phyloP scores from a whole-genome alignment of 2,329 filamentous ascomycete species.

The Aspergillus sp. region DNA sequence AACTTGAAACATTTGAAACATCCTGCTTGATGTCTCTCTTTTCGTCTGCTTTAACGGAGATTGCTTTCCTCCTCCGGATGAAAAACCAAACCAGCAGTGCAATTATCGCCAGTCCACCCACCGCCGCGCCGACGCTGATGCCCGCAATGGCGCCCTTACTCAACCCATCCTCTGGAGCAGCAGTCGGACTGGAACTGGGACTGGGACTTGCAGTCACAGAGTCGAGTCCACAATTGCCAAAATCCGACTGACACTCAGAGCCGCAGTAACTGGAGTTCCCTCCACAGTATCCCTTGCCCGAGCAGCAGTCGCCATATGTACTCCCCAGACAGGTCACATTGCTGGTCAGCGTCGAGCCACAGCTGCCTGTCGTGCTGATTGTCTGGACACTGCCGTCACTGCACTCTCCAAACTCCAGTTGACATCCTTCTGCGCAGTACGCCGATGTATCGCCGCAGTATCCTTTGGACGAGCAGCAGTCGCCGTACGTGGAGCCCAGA shows the following conservation, averaged over 20 bases:
- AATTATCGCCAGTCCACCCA: not conserved
- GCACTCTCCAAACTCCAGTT: not conserved
- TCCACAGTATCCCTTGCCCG: conserved; percentile 4
- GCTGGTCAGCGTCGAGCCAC: conserved; percentile 2
- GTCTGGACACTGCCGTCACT: not conserved
- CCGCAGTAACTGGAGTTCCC: conserved; percentile 4
- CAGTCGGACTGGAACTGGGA: not conserved
- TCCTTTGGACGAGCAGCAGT: conserved; percentile 12
- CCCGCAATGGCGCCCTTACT: conserved; percentile 8
- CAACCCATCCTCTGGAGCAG: not conserved
- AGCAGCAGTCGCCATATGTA: conserved; percentile 8
- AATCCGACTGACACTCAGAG: not conserved
- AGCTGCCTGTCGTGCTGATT: conserved; percentile 4
- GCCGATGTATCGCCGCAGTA: conserved; percentile 3
- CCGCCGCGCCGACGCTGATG: conserved; percentile 3
- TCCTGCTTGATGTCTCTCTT: not conserved
- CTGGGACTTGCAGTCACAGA: not conserved
- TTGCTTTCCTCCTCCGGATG: not conserved
- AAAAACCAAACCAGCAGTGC: not conserved
- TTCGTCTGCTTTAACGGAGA: not conserved
- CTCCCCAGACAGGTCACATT: conserved; percentile 11
- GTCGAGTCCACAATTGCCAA: not conserved
- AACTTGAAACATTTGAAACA: too few relatives aligned
- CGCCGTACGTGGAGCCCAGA: conserved; percentile 5
- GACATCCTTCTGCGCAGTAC: conserved; percentile 10